Conservation (phyloP, 2,329 filamentous ascomycete species). For the Pseudogymnoascus sp. region DNA sequence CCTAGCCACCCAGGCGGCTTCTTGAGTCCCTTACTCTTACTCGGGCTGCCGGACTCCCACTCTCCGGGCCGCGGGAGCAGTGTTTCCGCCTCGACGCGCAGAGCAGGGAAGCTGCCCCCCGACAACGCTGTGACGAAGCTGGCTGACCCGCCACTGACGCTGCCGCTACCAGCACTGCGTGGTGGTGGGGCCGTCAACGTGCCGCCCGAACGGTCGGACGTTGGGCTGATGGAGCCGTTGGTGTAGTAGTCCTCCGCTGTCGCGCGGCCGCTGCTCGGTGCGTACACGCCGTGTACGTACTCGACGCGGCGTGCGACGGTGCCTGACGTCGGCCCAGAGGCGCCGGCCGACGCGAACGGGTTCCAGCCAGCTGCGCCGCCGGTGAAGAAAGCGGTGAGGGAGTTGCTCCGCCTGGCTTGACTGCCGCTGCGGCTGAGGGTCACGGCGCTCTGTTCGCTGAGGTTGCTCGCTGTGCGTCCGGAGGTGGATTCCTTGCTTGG, state of each 20-base stretch:
- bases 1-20: constrained; percentile 56
- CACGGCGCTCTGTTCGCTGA: constrained; percentile 27
- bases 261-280: neutral
- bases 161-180: constrained; percentile 21
- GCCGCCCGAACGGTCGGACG: neutral
- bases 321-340: neutral
- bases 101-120: constrained; percentile 18
- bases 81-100: constrained; percentile 25
- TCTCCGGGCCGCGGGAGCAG: constrained; percentile 24
- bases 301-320: neutral
- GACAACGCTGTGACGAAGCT: constrained; percentile 26
- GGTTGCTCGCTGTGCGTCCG: constrained; percentile 27
- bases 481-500: constrained; percentile 23
- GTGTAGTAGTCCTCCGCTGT: neutral
- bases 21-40: constrained; percentile 41
- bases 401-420: constrained; percentile 1
- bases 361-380: constrained; percentile 14
- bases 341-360: neutral
- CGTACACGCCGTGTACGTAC: neutral
- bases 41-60: constrained; percentile 40
- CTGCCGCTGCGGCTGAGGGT: constrained; percentile 18
- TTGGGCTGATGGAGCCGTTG: neutral
- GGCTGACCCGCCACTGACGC: neutral
- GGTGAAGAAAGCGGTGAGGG: constrained; percentile 10
- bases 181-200: constrained; percentile 13